Base-by-base conservation (phyloP, 768 basidiomycete genomes). In the Strobilomyces confusus region DNA sequence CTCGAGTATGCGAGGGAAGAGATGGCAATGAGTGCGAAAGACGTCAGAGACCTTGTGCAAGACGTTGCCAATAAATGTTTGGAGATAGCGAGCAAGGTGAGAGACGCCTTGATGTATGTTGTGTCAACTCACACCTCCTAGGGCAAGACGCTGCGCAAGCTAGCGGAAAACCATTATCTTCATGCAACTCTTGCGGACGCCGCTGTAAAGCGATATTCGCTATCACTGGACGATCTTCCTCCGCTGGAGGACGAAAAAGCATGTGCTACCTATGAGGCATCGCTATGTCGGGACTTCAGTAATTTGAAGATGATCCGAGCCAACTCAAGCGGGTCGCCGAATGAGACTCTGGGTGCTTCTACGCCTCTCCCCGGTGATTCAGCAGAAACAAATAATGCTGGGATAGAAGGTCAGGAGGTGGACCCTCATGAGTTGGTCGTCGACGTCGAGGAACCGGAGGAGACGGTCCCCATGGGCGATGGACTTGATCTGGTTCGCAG, bases 121-220 rank as follows among this genome's bases (percentile, higher is more conserved):
- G 22, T 34, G 15, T 41, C 33, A 17, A 45, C 63, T 65, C 20
- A 62, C 37, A n/a, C 33, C 42, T 52, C 44, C 23, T 52, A 86
- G 82, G 88, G 88, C 19, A 84, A 82, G 68, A 79, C 88, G 53
- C 65, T 91, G 52, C 77, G 79, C 62, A 77, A 72, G 57, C 73
- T 90, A 29, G 73, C 73, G 20, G 81, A 85, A 3, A 61, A 58
- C 4, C 77, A 79, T 63, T 72, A 74, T 12, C 67, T 87, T 38
- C 70, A 73, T 23, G 66, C 72, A 6, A 58, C 63, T 8, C 72
- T 89, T 44, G 70, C 73, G 32, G 63, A 71, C 40, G 65, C 74
- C n/a, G 77, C 83, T 20, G 57, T 80, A 32, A 72, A 74, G 51
- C 77, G 75, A 48, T 80, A 85, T 64, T 74, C 75, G 32, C 58